Evolutionary conservation across 768 basidiomycete genomes (phyloP), one percentile per base, ranked within the genome.

Genomic region (Macrolepiota fuliginosa): DNA sequence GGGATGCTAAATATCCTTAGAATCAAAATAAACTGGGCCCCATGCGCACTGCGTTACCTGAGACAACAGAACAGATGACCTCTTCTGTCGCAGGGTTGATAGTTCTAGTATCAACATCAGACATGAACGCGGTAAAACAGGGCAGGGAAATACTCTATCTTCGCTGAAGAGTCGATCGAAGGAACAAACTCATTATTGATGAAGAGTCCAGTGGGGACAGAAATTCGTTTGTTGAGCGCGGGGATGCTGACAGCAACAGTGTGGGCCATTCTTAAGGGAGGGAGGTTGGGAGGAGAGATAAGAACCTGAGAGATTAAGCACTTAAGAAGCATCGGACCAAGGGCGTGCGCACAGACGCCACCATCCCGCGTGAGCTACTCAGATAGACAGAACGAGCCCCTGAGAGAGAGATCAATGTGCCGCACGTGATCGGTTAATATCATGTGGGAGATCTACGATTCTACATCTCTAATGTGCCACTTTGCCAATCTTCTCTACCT

Each of bases 161-260:
- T 71, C 59, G 90, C 88, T 13, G 76, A 69, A 35, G 86, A 89
- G 67, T 91, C 89, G 25, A 81, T 79, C 5, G 90, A 91, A n/a
- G 85, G 72, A 29, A 92, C 89, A 68, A 94, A 96, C 70, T 94
- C 83, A 71, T 92, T 93, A 79, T 95, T 88, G 76, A 98, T 95
- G 78, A 92, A 98, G 25, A 96, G 81, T 17, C 93, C 93, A 6
- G 91, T 92, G 10, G 88, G 88, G 39, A 95, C 80, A 37, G 77
- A 77, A 54, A 92, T 77, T 67, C 77, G 70, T 71, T 82, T 85
- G 57, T 78, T 75, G 27, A 76, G 71, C 54, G 73, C 69, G 32
- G 79, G 74, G 60, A 85, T 67, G 54, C 70, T 67, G 51, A 87
- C 64, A 37, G 71, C 76, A 56, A 72, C 75, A 55, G 72, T 65